A percentile compares a stretch with the other conserved stretches of the same genome.
Conservation (phyloP, 2,329 filamentous ascomycete genomes). For the Fusarium oligoseptatum region DNA sequence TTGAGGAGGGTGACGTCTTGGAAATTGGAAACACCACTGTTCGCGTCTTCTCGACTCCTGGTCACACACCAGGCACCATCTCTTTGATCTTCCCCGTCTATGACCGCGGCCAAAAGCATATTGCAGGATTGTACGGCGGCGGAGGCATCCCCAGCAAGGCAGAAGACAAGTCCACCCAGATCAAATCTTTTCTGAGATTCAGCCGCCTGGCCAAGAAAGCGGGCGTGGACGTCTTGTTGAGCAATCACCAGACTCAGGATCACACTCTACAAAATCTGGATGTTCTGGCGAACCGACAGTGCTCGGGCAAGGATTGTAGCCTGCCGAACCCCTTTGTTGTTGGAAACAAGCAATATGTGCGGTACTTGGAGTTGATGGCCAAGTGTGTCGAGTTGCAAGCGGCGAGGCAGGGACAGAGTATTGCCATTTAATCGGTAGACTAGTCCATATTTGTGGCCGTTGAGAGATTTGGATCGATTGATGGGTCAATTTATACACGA, state of each 20-base stretch:
- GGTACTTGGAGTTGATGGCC: constrained; percentile 30
- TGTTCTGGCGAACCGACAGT: constrained; percentile 25
- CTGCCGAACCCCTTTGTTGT: constrained; percentile 32
- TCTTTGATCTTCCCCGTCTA: constrained; percentile 40
- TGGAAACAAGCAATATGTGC: constrained; percentile 23
- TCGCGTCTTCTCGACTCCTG: constrained; percentile 34
- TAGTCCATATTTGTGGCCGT: neutral
- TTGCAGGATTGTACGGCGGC: constrained; percentile 44
- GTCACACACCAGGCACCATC: constrained; percentile 42
- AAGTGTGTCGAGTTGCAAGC: constrained; percentile 25
- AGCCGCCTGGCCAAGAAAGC: constrained; percentile 15
- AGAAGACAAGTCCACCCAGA: constrained; percentile 34
- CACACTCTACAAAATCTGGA: constrained; percentile 34
- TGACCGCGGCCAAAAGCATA: constrained; percentile 35
- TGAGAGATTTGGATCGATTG: too few species aligned
- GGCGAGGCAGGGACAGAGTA: neutral
- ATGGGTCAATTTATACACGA: too few species aligned
- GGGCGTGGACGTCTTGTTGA: constrained; percentile 35
- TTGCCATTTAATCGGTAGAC: neutral
- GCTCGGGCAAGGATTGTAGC: constrained; percentile 12
- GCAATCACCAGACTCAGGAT: constrained; percentile 43
- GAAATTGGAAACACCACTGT: constrained; percentile 42
- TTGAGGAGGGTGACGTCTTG: constrained; percentile 31
- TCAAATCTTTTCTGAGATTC: constrained; percentile 36
- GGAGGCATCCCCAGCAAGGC: constrained; percentile 34